Evolutionary conservation across 2,329 filamentous ascomycete species (phyloP).

Genomic region (Penicillium sclerotigenum): DNA sequence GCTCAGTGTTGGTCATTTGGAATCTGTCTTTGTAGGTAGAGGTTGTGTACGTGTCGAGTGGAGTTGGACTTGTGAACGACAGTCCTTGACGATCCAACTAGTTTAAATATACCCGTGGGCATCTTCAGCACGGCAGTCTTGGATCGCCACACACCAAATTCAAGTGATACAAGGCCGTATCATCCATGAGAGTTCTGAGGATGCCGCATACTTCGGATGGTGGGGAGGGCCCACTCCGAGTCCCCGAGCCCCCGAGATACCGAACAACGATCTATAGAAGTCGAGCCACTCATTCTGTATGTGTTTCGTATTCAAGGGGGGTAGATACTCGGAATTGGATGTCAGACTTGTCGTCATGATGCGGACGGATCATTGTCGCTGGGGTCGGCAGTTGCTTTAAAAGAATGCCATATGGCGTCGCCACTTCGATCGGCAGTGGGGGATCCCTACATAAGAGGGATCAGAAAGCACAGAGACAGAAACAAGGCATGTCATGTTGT

Average conservation of each 20-base stretch:
- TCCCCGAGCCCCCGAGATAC: not conserved
- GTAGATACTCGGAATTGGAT: not conserved
- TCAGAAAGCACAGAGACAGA: not conserved
- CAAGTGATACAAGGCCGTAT: not conserved
- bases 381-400: not conserved
- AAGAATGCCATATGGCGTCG: not conserved
- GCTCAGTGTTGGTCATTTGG: slow-evolving; percentile 12
- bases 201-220: not conserved
- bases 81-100: not conserved
- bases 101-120: not conserved
- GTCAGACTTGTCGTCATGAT: not conserved
- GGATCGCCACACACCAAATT: not conserved
- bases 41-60: not conserved
- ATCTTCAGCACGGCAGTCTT: not conserved
- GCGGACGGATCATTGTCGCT: not conserved
- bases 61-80: not conserved
- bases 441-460: not conserved
- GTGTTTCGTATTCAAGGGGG: not conserved
- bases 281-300: not conserved
- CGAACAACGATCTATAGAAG: not conserved
- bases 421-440: not conserved
- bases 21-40: not conserved
- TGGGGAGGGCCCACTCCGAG: not conserved
- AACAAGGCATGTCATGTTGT: slow-evolving; percentile 46
- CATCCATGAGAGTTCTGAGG: not conserved